Evolutionary conservation across 345 rosid species (phyloP), one percentile per base, ranked within the genome.

Genomic region (sweet orange (Citrus sinensis)): DNA sequence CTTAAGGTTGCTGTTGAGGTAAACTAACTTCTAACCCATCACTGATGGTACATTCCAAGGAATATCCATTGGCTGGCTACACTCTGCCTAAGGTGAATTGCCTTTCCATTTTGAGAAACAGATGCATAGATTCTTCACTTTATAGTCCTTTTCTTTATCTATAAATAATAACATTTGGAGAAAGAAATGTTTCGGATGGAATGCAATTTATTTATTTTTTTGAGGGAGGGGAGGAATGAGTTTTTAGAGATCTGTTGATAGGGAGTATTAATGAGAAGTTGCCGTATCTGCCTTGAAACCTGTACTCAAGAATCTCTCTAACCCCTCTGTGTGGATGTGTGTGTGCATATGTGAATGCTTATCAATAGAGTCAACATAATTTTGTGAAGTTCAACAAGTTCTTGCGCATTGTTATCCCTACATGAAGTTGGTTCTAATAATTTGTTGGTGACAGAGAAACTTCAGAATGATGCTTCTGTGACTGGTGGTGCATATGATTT

Each of bases 401-500:
- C 6, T 74, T 13, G 16, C 11, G 25, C 37, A 32, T 60, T 35
- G 35, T 56, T 60, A 56, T 71, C 54, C 75, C 40, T 2, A 67
- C 67, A 67, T 55, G 40, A 67, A 76, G 49, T 35, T 72, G 62
- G 22, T 68, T 70, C 63, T 71, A 35, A 54, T 39, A n/a, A 24
- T 69, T 29, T 64, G 30, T 55, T 73, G 37, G 32, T 49, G 20
- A 13, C 86, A 90, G 90, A 88, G 76, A 73, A 75, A 69, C 71
- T 79, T 68, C 82, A 70, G 42, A 64, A 60, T 40, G 83, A 83
- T 68, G 82, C 83, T 76, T 67, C 82, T 9, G 13, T 87, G 68
- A 90, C 92, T 34, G 92, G 92, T 1, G 81, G 87, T 73, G 88
- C 93, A 8, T 86, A 83, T 85, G 93, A 84, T 82, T 90, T 90